A percentile compares a stretch with the other conserved stretches of the same genome.
Evolutionary conservation across 2,329 filamentous ascomycete genomes (phyloP).

Genomic region (Teratosphaeria viscida): DNA sequence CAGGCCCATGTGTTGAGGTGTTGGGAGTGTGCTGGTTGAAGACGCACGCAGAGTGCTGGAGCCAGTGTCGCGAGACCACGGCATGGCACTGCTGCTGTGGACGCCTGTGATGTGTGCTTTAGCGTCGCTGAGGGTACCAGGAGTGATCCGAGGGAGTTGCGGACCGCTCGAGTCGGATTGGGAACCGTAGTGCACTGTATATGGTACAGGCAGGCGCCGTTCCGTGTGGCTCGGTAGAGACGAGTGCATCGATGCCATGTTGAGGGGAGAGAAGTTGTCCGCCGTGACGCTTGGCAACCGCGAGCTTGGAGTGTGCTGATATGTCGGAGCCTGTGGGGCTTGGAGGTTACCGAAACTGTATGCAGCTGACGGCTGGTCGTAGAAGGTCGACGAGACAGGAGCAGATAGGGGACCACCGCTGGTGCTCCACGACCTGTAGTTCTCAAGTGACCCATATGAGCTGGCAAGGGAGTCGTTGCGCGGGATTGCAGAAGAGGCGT

Average conservation of each 20-base stretch:
- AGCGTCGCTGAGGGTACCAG: constrained; percentile 4
- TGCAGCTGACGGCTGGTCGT: constrained; percentile 12
- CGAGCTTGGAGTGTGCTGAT: constrained; percentile 7
- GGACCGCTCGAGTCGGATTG: neutral
- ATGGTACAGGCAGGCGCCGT: constrained; percentile 22
- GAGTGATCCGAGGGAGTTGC: neutral
- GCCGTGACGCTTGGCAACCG: constrained; percentile 18
- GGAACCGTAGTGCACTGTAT: constrained; percentile 9
- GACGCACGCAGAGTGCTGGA: constrained; percentile 4
- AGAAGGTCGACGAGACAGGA: constrained; percentile 12
- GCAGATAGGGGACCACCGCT: constrained; percentile 15
- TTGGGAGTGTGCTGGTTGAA: neutral
- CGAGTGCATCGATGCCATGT: constrained; percentile 25
- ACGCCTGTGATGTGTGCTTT: constrained; percentile 18
- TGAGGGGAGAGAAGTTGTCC: constrained; percentile 22
- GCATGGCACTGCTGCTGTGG: constrained; percentile 21
- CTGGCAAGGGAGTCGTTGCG: constrained; percentile 18
- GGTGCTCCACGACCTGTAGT: constrained; percentile 17
- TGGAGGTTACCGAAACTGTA: constrained; percentile 21
- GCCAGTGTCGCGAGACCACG: constrained; percentile 14
- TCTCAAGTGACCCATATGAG: constrained; percentile 15
- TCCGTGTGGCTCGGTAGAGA: constrained; percentile 24
- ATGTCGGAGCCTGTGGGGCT: constrained; percentile 11
- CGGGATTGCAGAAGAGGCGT: constrained; percentile 12
- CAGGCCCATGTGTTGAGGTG: neutral